Base-by-base conservation (phyloP, 306 rosid species). In the Dalbergia cochinchinensis region DNA sequence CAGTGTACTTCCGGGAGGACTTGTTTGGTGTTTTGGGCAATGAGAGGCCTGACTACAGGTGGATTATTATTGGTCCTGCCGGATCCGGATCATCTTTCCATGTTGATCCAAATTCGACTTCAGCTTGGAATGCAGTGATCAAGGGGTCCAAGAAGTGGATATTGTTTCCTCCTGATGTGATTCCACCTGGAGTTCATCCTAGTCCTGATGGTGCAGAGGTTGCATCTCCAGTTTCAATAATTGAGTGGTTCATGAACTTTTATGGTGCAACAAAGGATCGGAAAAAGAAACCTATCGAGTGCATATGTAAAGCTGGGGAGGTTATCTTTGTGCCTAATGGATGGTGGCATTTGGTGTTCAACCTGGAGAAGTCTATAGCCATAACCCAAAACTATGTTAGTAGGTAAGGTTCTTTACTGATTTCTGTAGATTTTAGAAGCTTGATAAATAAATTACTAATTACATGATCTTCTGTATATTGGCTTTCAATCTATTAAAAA, bases 331-430 rank as follows among this genome's bases (percentile, higher is more conserved):
- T 91, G 83, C 98, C 98, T 22, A 89, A 80, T 61, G 99, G 99
- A 65, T 95, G 99, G 99, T 95, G 98, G 99, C 98, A 95, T 89
- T 87, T 95, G 89, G 99, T 95, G 84, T 87, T 92, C 83, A 95
- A 95, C 89, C 78, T 95, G 57, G 98, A 92, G 86, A 98, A 95
- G 69, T 95, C 99, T 51, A 83, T 91, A 70, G 98, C 97, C 83
- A 92, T 95, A 77, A 95, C 99, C 12, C 98, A 95, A 86, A 95
- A 95, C 84, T 92, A 89, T 69, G 99, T 89, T 58, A 92, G 98
- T 85, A 95, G 95, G 99, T 92, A 72, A 73, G 65, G 11, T 86
- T 70, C 41, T 70, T 16, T 39, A 57, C 78, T 19, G 63, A 58
- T 79, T 71, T 69, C 12, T 19, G 53, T 47, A 14, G 61, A 41